Percentiles rank a stretch among this genome's conserved stretches.
phyloP scores from a whole-genome alignment of 805 yeast genomes.

The Candida vartiovaarae region DNA sequence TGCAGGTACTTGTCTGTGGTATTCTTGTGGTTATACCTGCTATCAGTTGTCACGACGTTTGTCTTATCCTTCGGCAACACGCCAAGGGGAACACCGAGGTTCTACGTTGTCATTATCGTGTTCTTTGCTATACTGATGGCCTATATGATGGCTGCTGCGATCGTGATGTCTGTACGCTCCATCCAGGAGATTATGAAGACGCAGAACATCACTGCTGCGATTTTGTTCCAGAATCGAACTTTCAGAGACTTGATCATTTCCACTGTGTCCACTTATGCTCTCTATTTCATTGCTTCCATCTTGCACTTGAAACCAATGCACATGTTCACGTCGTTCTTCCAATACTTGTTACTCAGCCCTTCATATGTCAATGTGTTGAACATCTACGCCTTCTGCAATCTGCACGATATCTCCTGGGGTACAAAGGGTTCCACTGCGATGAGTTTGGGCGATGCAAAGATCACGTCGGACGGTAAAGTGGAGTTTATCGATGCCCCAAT shows the following conservation, averaged over 20 bases:
- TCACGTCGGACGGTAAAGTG: slow-evolving; percentile 56
- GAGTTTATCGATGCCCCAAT: slow-evolving; percentile 67
- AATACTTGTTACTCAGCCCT: slow-evolving; percentile 79
- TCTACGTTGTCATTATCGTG: slow-evolving; percentile 66
- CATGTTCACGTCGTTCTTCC: slow-evolving; percentile 81
- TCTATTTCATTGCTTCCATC: slow-evolving; percentile 73
- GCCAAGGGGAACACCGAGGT: slow-evolving; percentile 80
- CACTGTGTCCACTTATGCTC: slow-evolving; percentile 71
- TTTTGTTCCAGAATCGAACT: slow-evolving; percentile 55
- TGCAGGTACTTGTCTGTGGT: slow-evolving; percentile 75
- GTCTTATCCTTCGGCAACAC: slow-evolving; percentile 90
- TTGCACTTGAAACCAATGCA: slow-evolving; percentile 88
- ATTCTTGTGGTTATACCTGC: slow-evolving; percentile 79
- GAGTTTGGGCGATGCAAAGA: slow-evolving; percentile 81
- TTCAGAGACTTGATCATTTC: slow-evolving; percentile 88
- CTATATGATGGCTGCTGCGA: slow-evolving; percentile 82
- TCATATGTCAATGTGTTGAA: slow-evolving; percentile 85
- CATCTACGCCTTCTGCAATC: slow-evolving; percentile 92
- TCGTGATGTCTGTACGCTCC: slow-evolving; percentile 70
- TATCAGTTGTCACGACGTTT: slow-evolving; percentile 76
- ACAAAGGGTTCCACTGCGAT: slow-evolving; percentile 75
- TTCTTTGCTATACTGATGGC: slow-evolving; percentile 86
- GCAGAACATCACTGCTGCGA: slow-evolving; percentile 30
- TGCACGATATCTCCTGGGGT: slow-evolving; percentile 97
- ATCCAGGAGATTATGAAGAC: slow-evolving; percentile 40